Conservation (phyloP, 441 rosid species). For the Corymbia calophylla region DNA sequence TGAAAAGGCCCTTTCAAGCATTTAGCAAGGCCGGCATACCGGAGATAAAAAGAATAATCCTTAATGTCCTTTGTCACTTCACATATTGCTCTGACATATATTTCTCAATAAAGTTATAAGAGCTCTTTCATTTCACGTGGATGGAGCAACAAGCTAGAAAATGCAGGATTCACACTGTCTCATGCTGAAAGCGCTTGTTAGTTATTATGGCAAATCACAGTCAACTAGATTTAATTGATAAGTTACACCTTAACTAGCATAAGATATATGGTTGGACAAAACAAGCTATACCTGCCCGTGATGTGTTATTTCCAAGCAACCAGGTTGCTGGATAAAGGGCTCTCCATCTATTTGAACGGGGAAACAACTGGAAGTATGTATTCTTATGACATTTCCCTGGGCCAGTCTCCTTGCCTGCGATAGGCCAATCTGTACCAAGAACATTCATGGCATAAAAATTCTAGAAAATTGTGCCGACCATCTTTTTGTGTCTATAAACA, state of each 20-base stretch:
- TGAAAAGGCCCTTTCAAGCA: background rate
- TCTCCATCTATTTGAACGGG: slow-evolving; percentile 76
- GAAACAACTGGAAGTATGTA: slow-evolving; percentile 53
- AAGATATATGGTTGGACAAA: background rate
- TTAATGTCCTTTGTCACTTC: background rate
- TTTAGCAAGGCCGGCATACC: background rate
- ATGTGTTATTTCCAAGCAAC: slow-evolving; percentile 58
- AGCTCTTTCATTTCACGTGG: background rate
- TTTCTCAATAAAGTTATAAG: background rate
- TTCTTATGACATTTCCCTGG: slow-evolving; percentile 44
- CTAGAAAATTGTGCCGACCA: background rate
- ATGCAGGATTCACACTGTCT: background rate
- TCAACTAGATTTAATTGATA: background rate
- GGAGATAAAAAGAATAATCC: background rate
- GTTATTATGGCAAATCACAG: background rate
- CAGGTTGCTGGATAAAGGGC: slow-evolving; percentile 69
- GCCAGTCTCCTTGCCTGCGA: slow-evolving; percentile 69
- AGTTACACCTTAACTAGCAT: background rate
- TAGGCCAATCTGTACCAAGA: slow-evolving; percentile 41
- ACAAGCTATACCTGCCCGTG: slow-evolving; percentile 44
- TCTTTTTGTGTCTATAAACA: background rate
- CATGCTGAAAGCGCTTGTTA: background rate
- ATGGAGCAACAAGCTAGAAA: background rate
- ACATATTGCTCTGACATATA: background rate
- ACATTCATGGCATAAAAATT: background rate